A percentile compares a stretch with the other conserved stretches of the same genome.
Evolutionary conservation across 2,329 filamentous ascomycete genomes (phyloP).

Genomic region (Myriosclerotinia duriaeana): DNA sequence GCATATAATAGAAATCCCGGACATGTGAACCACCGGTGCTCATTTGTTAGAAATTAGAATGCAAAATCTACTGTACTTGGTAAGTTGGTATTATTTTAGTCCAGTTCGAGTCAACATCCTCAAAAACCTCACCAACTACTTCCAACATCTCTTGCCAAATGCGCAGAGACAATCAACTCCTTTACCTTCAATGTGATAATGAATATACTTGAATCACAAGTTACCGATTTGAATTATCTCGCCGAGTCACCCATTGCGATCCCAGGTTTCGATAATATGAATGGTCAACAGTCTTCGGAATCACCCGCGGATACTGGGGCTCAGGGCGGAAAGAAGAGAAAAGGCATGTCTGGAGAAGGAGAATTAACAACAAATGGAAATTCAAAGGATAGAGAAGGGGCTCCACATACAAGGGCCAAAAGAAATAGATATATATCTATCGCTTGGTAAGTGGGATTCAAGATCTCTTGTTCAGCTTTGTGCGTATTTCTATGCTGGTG

Average conservation of each 20-base stretch:
- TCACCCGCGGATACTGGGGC: constrained; percentile 36
- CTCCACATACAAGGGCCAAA: constrained; percentile 40
- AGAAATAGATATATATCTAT: constrained; percentile 43
- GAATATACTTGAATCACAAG: constrained; percentile 41
- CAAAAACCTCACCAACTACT: background rate
- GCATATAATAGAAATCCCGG: background rate
- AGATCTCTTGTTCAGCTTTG: background rate
- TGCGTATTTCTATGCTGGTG: background rate
- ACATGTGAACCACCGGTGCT: background rate
- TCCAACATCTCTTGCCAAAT: background rate
- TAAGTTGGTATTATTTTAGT: too few species aligned
- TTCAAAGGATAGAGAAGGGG: constrained; percentile 19
- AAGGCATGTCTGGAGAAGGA: constrained; percentile 30
- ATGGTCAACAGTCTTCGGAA: constrained; percentile 37
- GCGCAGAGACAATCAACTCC: background rate
- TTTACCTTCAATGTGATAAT: constrained; percentile 35
- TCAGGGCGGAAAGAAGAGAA: constrained; percentile 40
- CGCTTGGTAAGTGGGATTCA: constrained; percentile 37
- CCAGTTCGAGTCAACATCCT: background rate
- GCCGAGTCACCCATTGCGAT: constrained; percentile 37
- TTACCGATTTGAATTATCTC: constrained; percentile 39
- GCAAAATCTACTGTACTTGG: background rate
- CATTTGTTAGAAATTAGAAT: constrained; percentile 14
- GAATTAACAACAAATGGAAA: constrained; percentile 24
- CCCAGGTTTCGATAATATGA: constrained; percentile 32